Evolutionary conservation across 371 early-diverging fungal species (phyloP), one percentile per base, ranked within the genome.

Genomic region (Lichtheimia ramosa): DNA sequence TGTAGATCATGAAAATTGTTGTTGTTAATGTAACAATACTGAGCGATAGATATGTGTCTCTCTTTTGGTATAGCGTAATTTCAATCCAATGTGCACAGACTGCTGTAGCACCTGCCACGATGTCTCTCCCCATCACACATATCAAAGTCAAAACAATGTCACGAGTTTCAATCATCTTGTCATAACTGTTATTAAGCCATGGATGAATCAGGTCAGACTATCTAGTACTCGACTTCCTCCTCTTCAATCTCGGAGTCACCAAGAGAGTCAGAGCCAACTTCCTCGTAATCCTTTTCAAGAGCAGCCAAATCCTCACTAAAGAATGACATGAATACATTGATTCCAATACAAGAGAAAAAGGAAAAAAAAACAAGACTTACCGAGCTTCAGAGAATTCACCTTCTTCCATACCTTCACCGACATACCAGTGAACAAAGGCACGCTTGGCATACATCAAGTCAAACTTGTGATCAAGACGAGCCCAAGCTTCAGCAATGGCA

Each of bases 391-490:
- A 86, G 83, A 93, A 93, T 70, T 92, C 92, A 66, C 91, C 74
- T 79, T 92, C 92, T 67, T 92, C 91, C 91, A 90, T 90, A 82
- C 97, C 97, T 81, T 96, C 97, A 71, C 96, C 95, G 63, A 95
- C 96, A 81, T 94, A 96, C 97, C 97, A 96, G 84, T 96, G 97
- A 50, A 96, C 96, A 74, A 96, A 96, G 59, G 97, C 97, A 75
- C 95, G 90, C 87, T 95, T 95, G 77, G 92, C 91, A 81, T 92
- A 96, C 97, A 95, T 96, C 59, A 94, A 77, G 74, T 91, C 92
- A 68, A 96, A 96, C 87, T 95, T 95, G 73, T 92, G 88, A 74
- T 95, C 92, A 28, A 95, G 81, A 72, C 94, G 90, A 59, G 89
- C 88, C 96, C 96, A 96, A 51, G 96, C 95, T 74, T 95, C 95